Conservation (phyloP, 306 rosid species). For the peach (Prunus persica) region Prunus_persica_NCBIv2 NC_034009.1:26672501-26673000, state of each 20-base stretch:
- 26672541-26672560: conserved; percentile 93
- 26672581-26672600: neutral
- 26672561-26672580: conserved; percentile 59
- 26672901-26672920: conserved; percentile 92
- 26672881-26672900: conserved; percentile 85
- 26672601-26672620: neutral
- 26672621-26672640: neutral
- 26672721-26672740: conserved; percentile 14
- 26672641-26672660: neutral
- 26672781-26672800: conserved; percentile 94
- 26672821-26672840: conserved; percentile 85
- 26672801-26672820: conserved; percentile 93
- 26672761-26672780: conserved; percentile 82
- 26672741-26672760: conserved; percentile 32
- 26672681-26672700: conserved; percentile 14
- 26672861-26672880: conserved; percentile 85
- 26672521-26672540: conserved; percentile 99
- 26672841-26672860: conserved; percentile 83
- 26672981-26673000: neutral
- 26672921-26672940: conserved; percentile 89
- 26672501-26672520: conserved; percentile 86
- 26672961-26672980: neutral
- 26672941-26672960: neutral
- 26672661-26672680: neutral
- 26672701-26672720: neutral